phyloP scores from a whole-genome alignment of 768 basidiomycete genomes.

The Hypsizygus marmoreus region DNA sequence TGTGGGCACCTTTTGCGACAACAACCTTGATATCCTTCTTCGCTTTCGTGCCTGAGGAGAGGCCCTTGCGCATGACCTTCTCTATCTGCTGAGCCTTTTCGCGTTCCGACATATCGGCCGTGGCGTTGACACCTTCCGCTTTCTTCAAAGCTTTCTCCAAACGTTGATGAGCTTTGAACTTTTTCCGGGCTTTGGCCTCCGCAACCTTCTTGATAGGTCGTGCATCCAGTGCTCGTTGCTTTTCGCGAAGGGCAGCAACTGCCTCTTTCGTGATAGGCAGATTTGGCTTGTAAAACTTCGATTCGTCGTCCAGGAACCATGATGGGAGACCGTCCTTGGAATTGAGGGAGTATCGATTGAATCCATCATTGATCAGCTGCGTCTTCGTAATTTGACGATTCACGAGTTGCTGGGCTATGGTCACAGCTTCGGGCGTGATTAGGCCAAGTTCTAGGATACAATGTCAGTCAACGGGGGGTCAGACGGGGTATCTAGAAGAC shows the following conservation, averaged over 20 bases:
- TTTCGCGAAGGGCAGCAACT: slow-evolving; percentile 77
- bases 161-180: slow-evolving; percentile 80
- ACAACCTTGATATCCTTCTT: slow-evolving; percentile 83
- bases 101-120: slow-evolving; percentile 87
- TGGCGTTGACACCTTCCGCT: slow-evolving; percentile 89
- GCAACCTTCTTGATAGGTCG: slow-evolving; percentile 99
- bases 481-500: not conserved
- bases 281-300: slow-evolving; percentile 90
- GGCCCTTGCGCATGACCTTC: slow-evolving; percentile 84
- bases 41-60: slow-evolving; percentile 62
- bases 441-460: slow-evolving; percentile 69
- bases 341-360: slow-evolving; percentile 90
- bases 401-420: slow-evolving; percentile 87
- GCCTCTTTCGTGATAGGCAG: slow-evolving; percentile 98
- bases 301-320: slow-evolving; percentile 98
- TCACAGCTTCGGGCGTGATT: slow-evolving; percentile 85
- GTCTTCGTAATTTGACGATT: slow-evolving; percentile 90
- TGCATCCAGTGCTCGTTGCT: slow-evolving; percentile 92
- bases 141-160: slow-evolving; percentile 94
- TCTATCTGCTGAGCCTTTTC: slow-evolving; percentile 95
- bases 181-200: slow-evolving; percentile 97
- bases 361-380: slow-evolving; percentile 90
- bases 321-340: slow-evolving; percentile 89
- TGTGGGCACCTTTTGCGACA: slow-evolving; percentile 89
- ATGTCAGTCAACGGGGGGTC: slow-evolving; percentile 5